A percentile compares a stretch with the other conserved stretches of the same genome.
These are phyloP conservation scores for Dendrobium officinale DNA, from an alignment of 106 monocot genomes.

Conservation along the genomic window DNA sequence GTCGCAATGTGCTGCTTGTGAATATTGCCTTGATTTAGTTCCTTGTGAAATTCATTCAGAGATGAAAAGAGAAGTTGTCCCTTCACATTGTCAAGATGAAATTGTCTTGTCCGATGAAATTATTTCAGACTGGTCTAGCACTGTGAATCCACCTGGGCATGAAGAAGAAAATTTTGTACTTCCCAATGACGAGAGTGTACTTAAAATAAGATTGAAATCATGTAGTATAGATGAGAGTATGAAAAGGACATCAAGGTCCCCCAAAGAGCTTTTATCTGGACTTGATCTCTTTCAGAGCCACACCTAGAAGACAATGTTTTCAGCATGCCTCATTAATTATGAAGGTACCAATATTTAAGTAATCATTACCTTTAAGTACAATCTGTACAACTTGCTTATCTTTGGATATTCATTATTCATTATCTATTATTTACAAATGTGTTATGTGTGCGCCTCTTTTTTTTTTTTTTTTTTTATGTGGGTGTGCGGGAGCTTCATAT, in stretches of 20 bases:
- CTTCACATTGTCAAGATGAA: neutral
- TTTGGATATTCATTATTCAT: conserved; percentile 3
- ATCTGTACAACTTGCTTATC: neutral
- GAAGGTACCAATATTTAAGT: neutral
- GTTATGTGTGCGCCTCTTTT: neutral
- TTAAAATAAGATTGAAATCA: conserved; percentile 2
- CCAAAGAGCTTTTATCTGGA: neutral
- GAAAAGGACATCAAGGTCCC: neutral
- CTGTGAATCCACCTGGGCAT: neutral
- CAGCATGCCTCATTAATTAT: neutral
- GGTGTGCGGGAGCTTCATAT: neutral
- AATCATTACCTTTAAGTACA: neutral
- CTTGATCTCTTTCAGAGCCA: neutral
- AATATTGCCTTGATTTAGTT: neutral
- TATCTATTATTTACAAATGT: neutral
- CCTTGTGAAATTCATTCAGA: conserved; percentile 3
- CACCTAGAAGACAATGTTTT: neutral
- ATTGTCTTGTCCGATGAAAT: neutral
- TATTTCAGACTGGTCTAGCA: neutral
- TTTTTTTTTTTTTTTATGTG: neutral
- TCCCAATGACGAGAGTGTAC: neutral
- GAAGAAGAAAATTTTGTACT: neutral
- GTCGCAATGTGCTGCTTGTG: neutral
- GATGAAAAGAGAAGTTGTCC: conserved; percentile 1
- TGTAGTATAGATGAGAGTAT: neutral